phyloP scores from a whole-genome alignment of 352 stramenopile genomes.

The Phytophthora kernoviae region DNA sequence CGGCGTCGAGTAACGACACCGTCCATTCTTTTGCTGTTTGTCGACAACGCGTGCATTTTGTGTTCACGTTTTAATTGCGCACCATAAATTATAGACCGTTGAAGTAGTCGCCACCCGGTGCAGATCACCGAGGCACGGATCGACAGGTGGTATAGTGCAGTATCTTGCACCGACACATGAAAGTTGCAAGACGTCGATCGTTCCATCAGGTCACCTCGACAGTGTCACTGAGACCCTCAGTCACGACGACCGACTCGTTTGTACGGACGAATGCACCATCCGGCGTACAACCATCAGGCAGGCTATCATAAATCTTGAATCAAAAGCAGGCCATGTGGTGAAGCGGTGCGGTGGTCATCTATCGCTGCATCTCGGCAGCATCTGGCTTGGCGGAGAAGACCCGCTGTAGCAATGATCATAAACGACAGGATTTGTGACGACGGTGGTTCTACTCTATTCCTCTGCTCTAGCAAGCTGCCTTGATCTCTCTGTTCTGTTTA shows the following conservation, averaged over 20 bases:
- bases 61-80: background rate
- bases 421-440: too few relatives aligned
- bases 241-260: background rate
- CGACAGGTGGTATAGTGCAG: background rate
- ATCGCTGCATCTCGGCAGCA: conserved; percentile 1
- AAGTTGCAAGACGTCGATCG: too few relatives aligned
- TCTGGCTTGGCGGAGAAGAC: background rate
- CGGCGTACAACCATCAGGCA: too few relatives aligned
- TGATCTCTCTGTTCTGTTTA: too few relatives aligned
- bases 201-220: background rate
- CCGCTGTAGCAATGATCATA: too few relatives aligned
- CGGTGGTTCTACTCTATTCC: too few relatives aligned
- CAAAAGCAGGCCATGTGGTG: background rate
- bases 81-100: background rate
- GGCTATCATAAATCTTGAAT: background rate
- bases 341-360: background rate
- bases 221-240: background rate
- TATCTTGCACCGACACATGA: background rate
- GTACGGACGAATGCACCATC: background rate
- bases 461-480: too few relatives aligned
- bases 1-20: background rate
- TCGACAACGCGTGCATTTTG: background rate
- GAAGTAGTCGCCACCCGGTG: conserved; percentile 2
- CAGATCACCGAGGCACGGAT: background rate
- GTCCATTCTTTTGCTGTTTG: conserved; percentile 1